phyloP scores from a whole-genome alignment of 2,329 filamentous ascomycete genomes.

The Canariomyces notabilis region DNA sequence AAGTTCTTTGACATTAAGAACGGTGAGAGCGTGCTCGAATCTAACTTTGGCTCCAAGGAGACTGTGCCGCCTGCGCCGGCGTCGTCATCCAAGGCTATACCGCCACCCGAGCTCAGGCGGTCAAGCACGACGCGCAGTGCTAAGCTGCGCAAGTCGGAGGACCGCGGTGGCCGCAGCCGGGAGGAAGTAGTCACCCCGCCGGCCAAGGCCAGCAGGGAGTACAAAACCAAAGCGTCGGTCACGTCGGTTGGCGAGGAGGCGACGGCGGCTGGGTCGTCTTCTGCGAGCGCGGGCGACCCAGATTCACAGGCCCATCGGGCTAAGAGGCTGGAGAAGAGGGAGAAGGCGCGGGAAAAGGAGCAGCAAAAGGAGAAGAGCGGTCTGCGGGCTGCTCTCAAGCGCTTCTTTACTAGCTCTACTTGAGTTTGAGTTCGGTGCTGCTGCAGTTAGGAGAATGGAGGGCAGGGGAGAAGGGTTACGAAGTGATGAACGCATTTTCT shows the following conservation, averaged over 20 bases:
- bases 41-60: conserved; percentile 20
- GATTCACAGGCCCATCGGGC: conserved; percentile 20
- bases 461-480: background rate
- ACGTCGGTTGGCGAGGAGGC: conserved; percentile 12
- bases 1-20: conserved; percentile 29
- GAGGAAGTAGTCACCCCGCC: conserved; percentile 7
- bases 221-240: conserved; percentile 16
- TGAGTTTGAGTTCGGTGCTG: background rate
- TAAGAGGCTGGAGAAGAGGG: conserved; percentile 24
- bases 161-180: conserved; percentile 12
- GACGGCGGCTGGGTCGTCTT: conserved; percentile 10
- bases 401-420: conserved; percentile 21
- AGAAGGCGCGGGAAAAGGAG: conserved; percentile 19
- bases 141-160: conserved; percentile 20
- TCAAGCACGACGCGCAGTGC: conserved; percentile 21
- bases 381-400: conserved; percentile 24
- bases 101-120: conserved; percentile 22
- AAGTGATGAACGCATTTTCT: conserved; percentile 3
- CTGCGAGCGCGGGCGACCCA: conserved; percentile 10
- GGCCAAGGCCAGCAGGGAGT: conserved; percentile 9
- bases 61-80: conserved; percentile 4
- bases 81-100: conserved; percentile 12
- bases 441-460: background rate
- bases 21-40: conserved; percentile 26
- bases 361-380: conserved; percentile 21